Conservation (phyloP, 352 stramenopile species). For the Phytopythium mirpurense region DNA sequence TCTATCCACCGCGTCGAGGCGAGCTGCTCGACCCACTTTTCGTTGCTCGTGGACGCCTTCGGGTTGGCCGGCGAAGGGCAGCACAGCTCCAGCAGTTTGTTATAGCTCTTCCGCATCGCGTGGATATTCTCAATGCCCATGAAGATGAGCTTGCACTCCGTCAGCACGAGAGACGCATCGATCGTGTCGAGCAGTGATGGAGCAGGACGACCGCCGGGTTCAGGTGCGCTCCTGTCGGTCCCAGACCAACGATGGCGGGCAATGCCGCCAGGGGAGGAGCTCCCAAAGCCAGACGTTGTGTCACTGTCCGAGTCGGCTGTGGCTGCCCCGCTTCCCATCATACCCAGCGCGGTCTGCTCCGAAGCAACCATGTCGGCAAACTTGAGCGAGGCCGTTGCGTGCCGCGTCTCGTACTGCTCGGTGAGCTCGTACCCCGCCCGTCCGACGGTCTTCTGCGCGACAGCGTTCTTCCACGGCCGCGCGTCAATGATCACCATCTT, state of each 20-base stretch:
- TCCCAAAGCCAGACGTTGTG: not conserved
- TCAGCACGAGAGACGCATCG: constrained; percentile 55
- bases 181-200: constrained; percentile 25
- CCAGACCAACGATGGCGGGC: not conserved
- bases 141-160: constrained; percentile 83
- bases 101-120: constrained; percentile 84
- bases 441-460: constrained; percentile 88
- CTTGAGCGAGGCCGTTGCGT: constrained; percentile 52
- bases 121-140: constrained; percentile 94
- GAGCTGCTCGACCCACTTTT: constrained; percentile 82
- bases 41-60: constrained; percentile 36
- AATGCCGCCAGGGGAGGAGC: not conserved
- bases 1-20: constrained; percentile 70
- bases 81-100: constrained; percentile 67
- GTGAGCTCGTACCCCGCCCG: constrained; percentile 87
- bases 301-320: not conserved
- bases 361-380: constrained; percentile 59
- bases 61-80: constrained; percentile 21
- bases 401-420: constrained; percentile 71
- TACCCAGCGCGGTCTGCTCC: constrained; percentile 20
- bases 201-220: not conserved
- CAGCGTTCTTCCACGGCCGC: constrained; percentile 85
- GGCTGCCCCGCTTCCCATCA: constrained; percentile 6
- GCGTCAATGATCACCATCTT: constrained; percentile 89
- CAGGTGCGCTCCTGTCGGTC: not conserved